These are phyloP conservation scores for Amauroascus niger DNA, from an alignment of 2,329 filamentous ascomycete genomes.

Conservation along the genomic window DNA sequence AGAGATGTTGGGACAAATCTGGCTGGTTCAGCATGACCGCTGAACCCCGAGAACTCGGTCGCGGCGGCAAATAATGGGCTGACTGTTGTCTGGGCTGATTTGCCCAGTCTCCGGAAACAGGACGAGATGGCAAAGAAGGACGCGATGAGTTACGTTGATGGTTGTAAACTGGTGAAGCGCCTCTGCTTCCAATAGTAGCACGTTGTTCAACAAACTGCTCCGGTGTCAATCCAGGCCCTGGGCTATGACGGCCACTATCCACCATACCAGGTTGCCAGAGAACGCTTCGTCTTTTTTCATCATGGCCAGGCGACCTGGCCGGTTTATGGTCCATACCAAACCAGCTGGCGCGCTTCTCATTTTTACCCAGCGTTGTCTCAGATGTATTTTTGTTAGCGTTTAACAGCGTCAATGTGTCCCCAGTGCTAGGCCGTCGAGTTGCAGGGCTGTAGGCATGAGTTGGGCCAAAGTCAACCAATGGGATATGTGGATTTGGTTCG, in stretches of 20 bases:
- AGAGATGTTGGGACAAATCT: slow-evolving; percentile 54
- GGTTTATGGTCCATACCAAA: slow-evolving; percentile 23
- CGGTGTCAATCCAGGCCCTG: slow-evolving; percentile 53
- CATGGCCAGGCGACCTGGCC: slow-evolving; percentile 36
- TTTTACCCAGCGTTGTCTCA: slow-evolving; percentile 26
- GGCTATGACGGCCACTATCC: slow-evolving; percentile 36
- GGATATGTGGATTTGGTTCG: slow-evolving; percentile 48
- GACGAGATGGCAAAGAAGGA: slow-evolving; percentile 31
- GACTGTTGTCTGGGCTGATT: slow-evolving; percentile 25
- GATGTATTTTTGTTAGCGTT: slow-evolving; percentile 28
- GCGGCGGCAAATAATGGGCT: neutral
- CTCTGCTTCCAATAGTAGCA: slow-evolving; percentile 44
- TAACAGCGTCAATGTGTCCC: slow-evolving; percentile 41
- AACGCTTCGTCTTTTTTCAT: slow-evolving; percentile 54
- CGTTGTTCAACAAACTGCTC: slow-evolving; percentile 80
- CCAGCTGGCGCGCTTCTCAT: slow-evolving; percentile 15
- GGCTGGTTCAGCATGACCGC: slow-evolving; percentile 42
- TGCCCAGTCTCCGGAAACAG: slow-evolving; percentile 34
- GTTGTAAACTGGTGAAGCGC: slow-evolving; percentile 44
- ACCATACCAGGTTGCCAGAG: slow-evolving; percentile 68
- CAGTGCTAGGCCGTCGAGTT: slow-evolving; percentile 47
- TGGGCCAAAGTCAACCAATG: slow-evolving; percentile 74
- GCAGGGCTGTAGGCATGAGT: slow-evolving; percentile 59
- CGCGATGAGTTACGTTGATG: slow-evolving; percentile 46
- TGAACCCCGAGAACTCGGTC: slow-evolving; percentile 52